Evolutionary conservation across 163 green algal species (phyloP), one percentile per base, ranked within the genome.

Genomic region (Scenedesmus sp.): DNA sequence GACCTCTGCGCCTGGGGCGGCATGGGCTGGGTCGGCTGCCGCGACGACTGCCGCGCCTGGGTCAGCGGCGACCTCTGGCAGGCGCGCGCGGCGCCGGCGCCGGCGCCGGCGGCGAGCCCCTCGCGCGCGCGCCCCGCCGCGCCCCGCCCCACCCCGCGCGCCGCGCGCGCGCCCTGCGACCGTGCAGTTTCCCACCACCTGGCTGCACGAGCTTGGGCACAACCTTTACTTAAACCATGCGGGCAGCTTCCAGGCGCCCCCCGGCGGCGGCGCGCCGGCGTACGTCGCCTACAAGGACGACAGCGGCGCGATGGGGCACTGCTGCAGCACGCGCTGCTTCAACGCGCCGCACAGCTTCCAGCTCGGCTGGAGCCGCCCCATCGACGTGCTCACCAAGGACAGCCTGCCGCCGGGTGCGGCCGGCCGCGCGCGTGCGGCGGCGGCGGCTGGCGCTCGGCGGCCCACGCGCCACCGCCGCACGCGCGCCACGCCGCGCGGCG

Each of bases 321-420:
- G 87, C 87, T 91, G 87, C 80, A 18, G 26, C 18, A 45, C 50
- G 2, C 82, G 87, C 36, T 91, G 87, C 79, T 85, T 83, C 64
- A 89, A 89, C 64, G 75, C 82, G 5, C 84, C 87, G 1, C 87
- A 92, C 70, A 85, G 70, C 29, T 90, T 78, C 71, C 87, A 92
- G 80, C 28, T 90, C n/a, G 80, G 86, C 17, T 90, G 85, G 85
- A 63, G 48, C 11, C 69, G 42, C 9, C 54, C 63, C 2, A 26
- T 81, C 14, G 62, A 28, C 22, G 44, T 51, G 24, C 60, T 81
- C n/a, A 7, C 51, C 51, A 69, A 65, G 36, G 74, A 50, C 36
- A 81, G 67, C 63, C 51, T 75, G 2, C 22, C 63, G 42, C 36
- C 71, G 45, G 69, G 69, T 77, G 6, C 39, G 50, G 34, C 26